Evolutionary conservation across 2,329 filamentous ascomycete species (phyloP).

Genomic region (Colletotrichum sp.): DNA sequence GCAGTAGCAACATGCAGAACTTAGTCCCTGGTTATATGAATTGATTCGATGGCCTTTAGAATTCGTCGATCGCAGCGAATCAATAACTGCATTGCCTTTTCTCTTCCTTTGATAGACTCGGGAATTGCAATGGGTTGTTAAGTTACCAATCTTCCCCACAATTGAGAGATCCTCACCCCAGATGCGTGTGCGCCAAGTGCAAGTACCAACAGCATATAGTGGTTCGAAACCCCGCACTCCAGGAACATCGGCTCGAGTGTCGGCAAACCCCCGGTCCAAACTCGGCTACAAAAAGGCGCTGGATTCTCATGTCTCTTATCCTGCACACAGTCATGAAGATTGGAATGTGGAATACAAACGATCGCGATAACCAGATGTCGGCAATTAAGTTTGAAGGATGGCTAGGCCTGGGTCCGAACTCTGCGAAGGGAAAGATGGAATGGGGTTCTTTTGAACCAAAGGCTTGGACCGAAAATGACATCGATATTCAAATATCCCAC

Average conservation of each 20-base stretch:
- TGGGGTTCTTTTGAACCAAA: slow-evolving; percentile 66
- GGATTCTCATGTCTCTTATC: background rate
- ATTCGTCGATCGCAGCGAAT: background rate
- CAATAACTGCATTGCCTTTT: background rate
- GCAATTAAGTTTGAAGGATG: slow-evolving; percentile 53
- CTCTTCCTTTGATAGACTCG: background rate
- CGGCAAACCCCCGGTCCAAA: background rate
- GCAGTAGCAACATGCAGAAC: background rate
- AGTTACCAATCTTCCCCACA: background rate
- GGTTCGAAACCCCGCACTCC: background rate
- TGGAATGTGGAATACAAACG: background rate
- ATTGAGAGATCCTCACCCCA: background rate
- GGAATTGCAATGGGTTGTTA: background rate
- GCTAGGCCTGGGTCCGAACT: slow-evolving; percentile 44
- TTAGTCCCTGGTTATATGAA: background rate
- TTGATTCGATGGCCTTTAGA: background rate
- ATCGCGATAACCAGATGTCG: slow-evolving; percentile 36
- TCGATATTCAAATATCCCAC: slow-evolving; percentile 70
- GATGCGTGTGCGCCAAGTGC: background rate
- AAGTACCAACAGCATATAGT: background rate
- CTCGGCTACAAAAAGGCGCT: background rate
- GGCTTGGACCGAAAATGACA: slow-evolving; percentile 66
- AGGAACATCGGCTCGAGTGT: background rate
- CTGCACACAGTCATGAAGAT: background rate
- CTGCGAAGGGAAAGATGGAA: slow-evolving; percentile 56